Base-by-base conservation (phyloP, 148 eudicot species). In the Rhododendron ferrugineum region DNA sequence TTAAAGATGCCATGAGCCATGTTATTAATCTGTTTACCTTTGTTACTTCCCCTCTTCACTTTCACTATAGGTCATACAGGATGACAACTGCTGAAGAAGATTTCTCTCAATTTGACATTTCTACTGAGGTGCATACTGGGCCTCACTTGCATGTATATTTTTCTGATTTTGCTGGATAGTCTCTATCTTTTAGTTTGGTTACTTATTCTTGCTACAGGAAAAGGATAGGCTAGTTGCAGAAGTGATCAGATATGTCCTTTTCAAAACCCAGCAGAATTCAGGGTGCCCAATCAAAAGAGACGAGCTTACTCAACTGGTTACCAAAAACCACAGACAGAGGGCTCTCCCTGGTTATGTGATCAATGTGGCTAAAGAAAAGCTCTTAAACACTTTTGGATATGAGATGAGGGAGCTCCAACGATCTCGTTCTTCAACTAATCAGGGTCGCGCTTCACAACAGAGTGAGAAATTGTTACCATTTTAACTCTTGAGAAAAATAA, bases 211-310 rank as follows among this genome's bases (percentile, higher is more conserved):
- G 76, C 26, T 68, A 74, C 89, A 97, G 99, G 98, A 97, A 84
- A 92, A 89, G 83, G 98, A 95, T 83, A 93, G 93, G 79, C 92
- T 95, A 44, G 92, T 95, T 47, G 94, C 92, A 52, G 98, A 95
- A 88, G 96, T 97, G 28, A 90, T 95, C 72, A 96, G 99, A 47
- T 95, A 91, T 85, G 89, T 95, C 56, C 93, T 97, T 9, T 97
- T 97, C 84, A 95, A 94, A 87, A 89, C 94, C 70, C 94, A 93
- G 54, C 98, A 97, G 83, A 95, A 88, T 86, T 91, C 91, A 36
- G 98, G 99, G 37, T 95, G 99, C 81, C 99, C 99, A 30, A 93
- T 97, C 26, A 97, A 94, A 81, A 93, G 98, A 89, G 98, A 94
- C 1, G 98, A 95, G 58, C 88, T 97, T 73, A 92, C 93, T 20